Conservation (phyloP, 148 eudicot genomes). For the Pouteria glomerata region DNA sequence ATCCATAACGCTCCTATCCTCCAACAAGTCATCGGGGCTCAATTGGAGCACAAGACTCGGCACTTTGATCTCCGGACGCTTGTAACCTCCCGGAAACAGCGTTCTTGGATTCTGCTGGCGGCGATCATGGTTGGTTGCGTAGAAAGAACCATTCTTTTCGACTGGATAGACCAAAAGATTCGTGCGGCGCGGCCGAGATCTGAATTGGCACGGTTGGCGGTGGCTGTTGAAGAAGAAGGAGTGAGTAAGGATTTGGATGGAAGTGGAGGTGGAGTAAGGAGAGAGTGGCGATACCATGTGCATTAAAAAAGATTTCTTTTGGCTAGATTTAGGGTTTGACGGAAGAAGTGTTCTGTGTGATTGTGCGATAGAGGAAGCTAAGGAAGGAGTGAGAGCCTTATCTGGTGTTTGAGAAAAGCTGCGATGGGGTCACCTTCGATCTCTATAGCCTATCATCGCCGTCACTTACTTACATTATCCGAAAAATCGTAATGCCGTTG, state of each 20-base stretch:
- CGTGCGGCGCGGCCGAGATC: background rate
- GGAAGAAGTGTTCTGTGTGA: background rate
- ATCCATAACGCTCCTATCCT: conserved; percentile 36
- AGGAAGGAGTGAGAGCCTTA: background rate
- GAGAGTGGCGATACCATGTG: conserved; percentile 18
- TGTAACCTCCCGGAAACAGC: conserved; percentile 79
- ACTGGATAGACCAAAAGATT: conserved; percentile 1
- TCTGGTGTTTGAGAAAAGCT: background rate
- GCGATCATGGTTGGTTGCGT: background rate
- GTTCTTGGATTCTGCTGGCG: conserved; percentile 27
- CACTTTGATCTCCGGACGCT: conserved; percentile 65
- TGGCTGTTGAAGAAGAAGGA: conserved; percentile 3
- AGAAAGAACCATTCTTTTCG: conserved; percentile 8
- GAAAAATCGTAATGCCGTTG: no score
- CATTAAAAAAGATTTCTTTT: no score
- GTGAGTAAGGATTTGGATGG: conserved; percentile 7
- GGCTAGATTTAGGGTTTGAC: background rate
- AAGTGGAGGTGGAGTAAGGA: conserved; percentile 3
- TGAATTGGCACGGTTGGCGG: conserved; percentile 6
- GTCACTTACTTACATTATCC: no score
- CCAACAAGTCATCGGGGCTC: conserved; percentile 50
- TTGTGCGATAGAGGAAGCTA: background rate
- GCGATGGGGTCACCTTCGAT: no score
- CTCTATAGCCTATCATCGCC: no score
- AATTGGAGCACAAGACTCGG: conserved; percentile 61